Evolutionary conservation across 495 filamentous ascomycete genomes (phyloP).

Genomic region (Hyaloscypha hepaticicola): DNA sequence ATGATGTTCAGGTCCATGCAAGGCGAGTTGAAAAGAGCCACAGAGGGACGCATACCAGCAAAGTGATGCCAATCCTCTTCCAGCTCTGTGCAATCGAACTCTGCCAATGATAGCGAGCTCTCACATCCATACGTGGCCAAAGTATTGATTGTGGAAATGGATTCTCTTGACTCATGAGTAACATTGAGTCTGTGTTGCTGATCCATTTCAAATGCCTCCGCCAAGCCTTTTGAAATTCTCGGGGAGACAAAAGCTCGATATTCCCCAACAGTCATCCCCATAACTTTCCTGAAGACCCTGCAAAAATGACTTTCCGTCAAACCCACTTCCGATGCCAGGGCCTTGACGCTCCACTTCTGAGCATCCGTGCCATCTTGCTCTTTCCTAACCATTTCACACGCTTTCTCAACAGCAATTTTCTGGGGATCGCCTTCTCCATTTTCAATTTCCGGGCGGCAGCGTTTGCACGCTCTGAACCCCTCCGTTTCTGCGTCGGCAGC

Average conservation of each 20-base stretch:
- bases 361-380: conserved; percentile 32
- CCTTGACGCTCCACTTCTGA: conserved; percentile 42
- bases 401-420: conserved; percentile 44
- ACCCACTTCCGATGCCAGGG: conserved; percentile 50
- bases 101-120: background rate
- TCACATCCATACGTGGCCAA: background rate
- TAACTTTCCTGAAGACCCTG: conserved; percentile 59
- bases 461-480: conserved; percentile 63
- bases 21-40: background rate
- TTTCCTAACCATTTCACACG: conserved; percentile 38
- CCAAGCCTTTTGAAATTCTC: background rate
- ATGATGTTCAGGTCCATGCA: background rate
- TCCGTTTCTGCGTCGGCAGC: conserved; percentile 53
- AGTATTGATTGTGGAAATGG: background rate
- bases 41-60: background rate
- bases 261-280: conserved; percentile 60
- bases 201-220: background rate
- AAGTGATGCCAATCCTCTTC: background rate
- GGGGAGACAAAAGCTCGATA: conserved; percentile 32
- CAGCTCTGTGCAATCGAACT: background rate
- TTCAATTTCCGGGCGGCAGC: conserved; percentile 53
- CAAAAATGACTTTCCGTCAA: conserved; percentile 63
- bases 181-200: background rate
- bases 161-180: background rate
- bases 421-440: conserved; percentile 41